Base-by-base conservation (phyloP, 768 basidiomycete species). In the Pleurotus tuoliensis region DNA sequence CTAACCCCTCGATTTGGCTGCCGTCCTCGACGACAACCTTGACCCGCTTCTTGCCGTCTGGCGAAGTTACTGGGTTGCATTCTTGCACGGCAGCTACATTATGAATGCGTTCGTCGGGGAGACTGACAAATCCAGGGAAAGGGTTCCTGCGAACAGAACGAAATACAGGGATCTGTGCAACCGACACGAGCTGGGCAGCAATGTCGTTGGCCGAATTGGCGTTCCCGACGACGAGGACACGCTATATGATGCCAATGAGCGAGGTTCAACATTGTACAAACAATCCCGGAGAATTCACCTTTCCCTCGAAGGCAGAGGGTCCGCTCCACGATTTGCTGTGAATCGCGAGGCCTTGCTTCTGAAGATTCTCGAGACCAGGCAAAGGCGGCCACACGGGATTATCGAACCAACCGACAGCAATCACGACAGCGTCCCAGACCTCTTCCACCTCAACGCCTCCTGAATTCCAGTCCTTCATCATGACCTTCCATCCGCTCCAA, bases 181-280 rank as follows among this genome's bases (percentile, higher is more conserved):
- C 64, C 0, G 70, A 56, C 0, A 70, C 71, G 0, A 82, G 68
- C 37, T 81, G 79, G 1, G 76, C 73, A 0, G 77, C 76, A 39
- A 82, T 77, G 48, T 82, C 81, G 59, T 82, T 82, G 37, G 73
- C 71, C 1, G 81, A 82, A 49, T 81, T 79, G 16, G 77, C 81
- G 20, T 81, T 82, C 9, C 77, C 81, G 3, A 82, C 64, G 8
- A 82, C 70, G 0, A 80, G 69, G 18, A 74, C 69, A 15, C 73
- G 73, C 81, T 82, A n/a, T 6, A 16, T 18, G 16, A 34, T 9
- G 0, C 30, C 2, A 34, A 9, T 34, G 30, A 34, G 30, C 3
- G 30, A 34, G 0, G 30, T 2, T 0, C 30, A 34, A 34, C 30
- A 34, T 34, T 34, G 30, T 34, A 3, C 30, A 0, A 9, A 34